A percentile compares a stretch with the other conserved stretches of the same genome.
Evolutionary conservation across 805 yeast genomes (phyloP).

Genomic region (Sugiyamaella floridensis): DNA sequence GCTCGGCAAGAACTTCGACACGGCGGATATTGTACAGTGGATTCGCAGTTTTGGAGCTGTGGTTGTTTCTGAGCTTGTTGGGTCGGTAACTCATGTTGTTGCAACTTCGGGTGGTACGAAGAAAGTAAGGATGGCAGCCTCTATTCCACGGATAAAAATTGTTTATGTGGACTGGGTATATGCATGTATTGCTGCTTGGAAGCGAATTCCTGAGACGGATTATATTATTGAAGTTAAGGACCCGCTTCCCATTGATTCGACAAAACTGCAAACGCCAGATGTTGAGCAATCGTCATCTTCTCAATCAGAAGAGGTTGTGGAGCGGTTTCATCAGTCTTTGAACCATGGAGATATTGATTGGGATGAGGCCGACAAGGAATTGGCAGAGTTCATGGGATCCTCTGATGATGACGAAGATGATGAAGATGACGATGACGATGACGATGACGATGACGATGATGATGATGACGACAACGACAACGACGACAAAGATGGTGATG

Average conservation of each 20-base stretch:
- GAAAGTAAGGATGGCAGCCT: slow-evolving; percentile 74
- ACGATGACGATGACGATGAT: slow-evolving; percentile 29
- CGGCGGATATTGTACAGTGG: slow-evolving; percentile 89
- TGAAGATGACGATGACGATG: slow-evolving; percentile 26
- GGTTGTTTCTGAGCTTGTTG: slow-evolving; percentile 63
- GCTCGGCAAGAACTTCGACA: slow-evolving; percentile 60
- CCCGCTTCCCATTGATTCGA: background rate
- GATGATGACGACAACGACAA: slow-evolving; percentile 18
- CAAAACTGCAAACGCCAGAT: slow-evolving; percentile 35
- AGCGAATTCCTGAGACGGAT: slow-evolving; percentile 52
- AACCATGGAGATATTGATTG: slow-evolving; percentile 38
- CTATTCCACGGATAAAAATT: slow-evolving; percentile 56
- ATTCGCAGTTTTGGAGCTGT: slow-evolving; percentile 85
- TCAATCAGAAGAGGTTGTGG: slow-evolving; percentile 31
- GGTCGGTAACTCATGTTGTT: slow-evolving; percentile 79
- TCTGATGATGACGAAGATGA: slow-evolving; percentile 26
- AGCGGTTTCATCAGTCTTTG: slow-evolving; percentile 22
- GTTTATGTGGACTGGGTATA: slow-evolving; percentile 92
- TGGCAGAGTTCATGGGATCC: slow-evolving; percentile 41
- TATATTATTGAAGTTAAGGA: slow-evolving; percentile 38
- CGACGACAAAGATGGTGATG: slow-evolving; percentile 15
- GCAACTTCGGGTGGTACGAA: slow-evolving; percentile 74
- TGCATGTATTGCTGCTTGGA: slow-evolving; percentile 77
- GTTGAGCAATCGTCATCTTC: slow-evolving; percentile 32
- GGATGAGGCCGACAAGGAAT: slow-evolving; percentile 46